Evolutionary conservation across 345 rosid species (phyloP).

Genomic region (Nasturtium officinale): DNA sequence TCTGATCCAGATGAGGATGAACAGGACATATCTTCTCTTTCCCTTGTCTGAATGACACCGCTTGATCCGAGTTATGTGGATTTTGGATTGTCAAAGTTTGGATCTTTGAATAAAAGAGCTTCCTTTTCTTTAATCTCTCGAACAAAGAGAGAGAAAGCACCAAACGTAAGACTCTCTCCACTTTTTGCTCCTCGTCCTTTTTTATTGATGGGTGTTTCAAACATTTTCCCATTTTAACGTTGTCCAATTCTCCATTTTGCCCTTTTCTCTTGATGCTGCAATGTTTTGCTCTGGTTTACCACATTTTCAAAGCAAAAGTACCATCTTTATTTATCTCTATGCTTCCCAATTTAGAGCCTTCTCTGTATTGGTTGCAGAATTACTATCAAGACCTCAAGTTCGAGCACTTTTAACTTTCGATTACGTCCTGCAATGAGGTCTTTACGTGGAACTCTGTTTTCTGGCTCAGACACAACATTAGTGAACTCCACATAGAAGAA

Average conservation of each 20-base stretch:
- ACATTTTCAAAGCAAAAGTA: not conserved
- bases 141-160: slow-evolving; percentile 25
- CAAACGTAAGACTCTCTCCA: slow-evolving; percentile 45
- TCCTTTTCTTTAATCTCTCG: slow-evolving; percentile 13
- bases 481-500: slow-evolving; percentile 55
- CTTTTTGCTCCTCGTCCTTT: slow-evolving; percentile 42
- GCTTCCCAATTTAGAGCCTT: not conserved
- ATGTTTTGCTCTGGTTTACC: not conserved
- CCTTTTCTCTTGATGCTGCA: slow-evolving; percentile 19
- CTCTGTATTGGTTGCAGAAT: slow-evolving; percentile 9
- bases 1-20: slow-evolving; percentile 95
- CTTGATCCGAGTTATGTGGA: slow-evolving; percentile 14
- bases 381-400: not conserved
- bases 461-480: slow-evolving; percentile 54
- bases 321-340: slow-evolving; percentile 2
- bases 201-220: slow-evolving; percentile 34
- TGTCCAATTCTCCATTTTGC: slow-evolving; percentile 38
- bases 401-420: slow-evolving; percentile 17
- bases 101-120: slow-evolving; percentile 40
- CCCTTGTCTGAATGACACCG: slow-evolving; percentile 26
- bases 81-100: slow-evolving; percentile 34
- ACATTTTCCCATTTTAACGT: slow-evolving; percentile 35
- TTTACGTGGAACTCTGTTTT: slow-evolving; percentile 38
- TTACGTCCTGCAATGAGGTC: slow-evolving; percentile 36
- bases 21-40: slow-evolving; percentile 57